Evolutionary conservation across 768 basidiomycete genomes (phyloP), one percentile per base, ranked within the genome.

Genomic region (Rhodotorula diobovata): DNA sequence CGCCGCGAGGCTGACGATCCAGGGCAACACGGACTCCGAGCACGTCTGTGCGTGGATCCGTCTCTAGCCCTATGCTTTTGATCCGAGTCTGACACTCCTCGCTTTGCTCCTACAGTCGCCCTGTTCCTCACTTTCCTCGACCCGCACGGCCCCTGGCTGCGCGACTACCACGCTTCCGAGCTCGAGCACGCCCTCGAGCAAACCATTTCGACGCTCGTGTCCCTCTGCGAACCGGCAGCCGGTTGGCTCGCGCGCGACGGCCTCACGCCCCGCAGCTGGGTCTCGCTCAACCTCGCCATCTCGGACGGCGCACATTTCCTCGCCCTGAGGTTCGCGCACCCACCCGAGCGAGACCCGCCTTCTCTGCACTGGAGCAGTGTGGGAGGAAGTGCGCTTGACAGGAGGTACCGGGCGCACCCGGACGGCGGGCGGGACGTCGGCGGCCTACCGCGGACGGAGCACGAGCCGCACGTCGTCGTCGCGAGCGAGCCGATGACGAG

Each of bases 401-500:
- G 60, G 28, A 56, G 53, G 53, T 67, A 67, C 28, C 1, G 21
- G 2, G 16, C 11, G 9, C 60, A 67, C 53, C 66, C 66, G 25
- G 66, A 46, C 41, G 53, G 43, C 14, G 60, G 37, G 39, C 1
- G 6, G 4, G 60, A 56, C 28, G 43, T 55, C 18, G 66, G 66
- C 18, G 16, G 25, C 8, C 18, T 11, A 14, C 21, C 28, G 53
- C 21, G 66, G 10, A 16, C 7, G 20, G 21, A 45, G 50, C 51
- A 61, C 16, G 28, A 25, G 35, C 12, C 39, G 28, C 66, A 67
- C 34, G 60, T 67, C 43, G 66, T 67, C 32, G 66, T 67, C 43
- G 66, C 60, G 21, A 67, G 66, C 60, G 66, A 67, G 21, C 66
- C 66, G 4, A 67, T 67, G 66, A 67, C 48, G 23, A 1, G 32